phyloP scores from a whole-genome alignment of 495 filamentous ascomycete genomes.

The Aspergillus steynii region DNA sequence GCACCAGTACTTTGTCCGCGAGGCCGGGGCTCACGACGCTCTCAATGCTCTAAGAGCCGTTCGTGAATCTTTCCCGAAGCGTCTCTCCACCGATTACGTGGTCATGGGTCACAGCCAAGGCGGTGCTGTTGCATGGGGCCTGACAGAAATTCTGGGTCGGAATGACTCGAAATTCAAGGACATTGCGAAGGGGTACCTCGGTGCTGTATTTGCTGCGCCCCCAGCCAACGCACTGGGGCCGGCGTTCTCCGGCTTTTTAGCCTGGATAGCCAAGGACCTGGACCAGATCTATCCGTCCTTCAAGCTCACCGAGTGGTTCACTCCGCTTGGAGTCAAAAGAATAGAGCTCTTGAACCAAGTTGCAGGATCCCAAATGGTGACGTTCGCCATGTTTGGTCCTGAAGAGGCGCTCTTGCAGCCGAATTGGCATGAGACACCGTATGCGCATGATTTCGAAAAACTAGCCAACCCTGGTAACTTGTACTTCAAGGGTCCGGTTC shows the following conservation, averaged over 20 bases:
- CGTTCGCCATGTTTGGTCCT: slow-evolving; percentile 20
- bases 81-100: slow-evolving; percentile 38
- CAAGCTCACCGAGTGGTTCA: slow-evolving; percentile 27
- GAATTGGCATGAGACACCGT: slow-evolving; percentile 23
- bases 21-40: slow-evolving; percentile 41
- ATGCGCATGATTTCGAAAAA: slow-evolving; percentile 24
- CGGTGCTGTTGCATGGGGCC: slow-evolving; percentile 46
- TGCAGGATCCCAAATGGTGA: slow-evolving; percentile 31
- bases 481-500: slow-evolving; percentile 42
- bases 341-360: slow-evolving; percentile 31
- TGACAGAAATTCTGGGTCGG: slow-evolving; percentile 33
- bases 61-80: slow-evolving; percentile 35
- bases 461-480: slow-evolving; percentile 29
- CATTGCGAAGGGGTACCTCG: slow-evolving; percentile 38
- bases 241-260: slow-evolving; percentile 22
- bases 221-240: slow-evolving; percentile 29
- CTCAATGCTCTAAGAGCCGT: slow-evolving; percentile 46
- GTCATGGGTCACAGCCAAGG: slow-evolving; percentile 52
- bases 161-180: slow-evolving; percentile 25
- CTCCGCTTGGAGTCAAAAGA: slow-evolving; percentile 27
- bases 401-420: slow-evolving; percentile 25
- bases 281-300: slow-evolving; percentile 21
- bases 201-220: slow-evolving; percentile 40
- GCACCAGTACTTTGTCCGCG: slow-evolving; percentile 42
- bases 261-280: slow-evolving; percentile 22